Evolutionary conservation across 345 rosid species (phyloP).

Genomic region (Melastoma malabathricum): DNA sequence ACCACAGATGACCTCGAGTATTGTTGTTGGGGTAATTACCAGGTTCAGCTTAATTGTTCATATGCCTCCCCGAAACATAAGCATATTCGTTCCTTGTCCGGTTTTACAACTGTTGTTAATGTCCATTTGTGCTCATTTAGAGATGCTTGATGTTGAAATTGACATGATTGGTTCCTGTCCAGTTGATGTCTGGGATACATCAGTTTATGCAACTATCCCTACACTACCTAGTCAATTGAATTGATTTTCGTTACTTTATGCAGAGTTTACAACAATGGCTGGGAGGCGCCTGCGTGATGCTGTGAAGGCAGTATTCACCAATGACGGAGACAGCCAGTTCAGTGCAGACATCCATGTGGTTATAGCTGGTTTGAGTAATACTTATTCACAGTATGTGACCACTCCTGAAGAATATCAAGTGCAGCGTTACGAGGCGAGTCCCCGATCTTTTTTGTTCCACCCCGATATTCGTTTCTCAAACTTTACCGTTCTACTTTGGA

Average conservation of each 20-base stretch:
- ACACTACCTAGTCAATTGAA: background rate
- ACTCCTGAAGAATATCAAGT: constrained; percentile 86
- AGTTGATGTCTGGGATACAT: background rate
- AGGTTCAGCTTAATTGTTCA: too few species aligned
- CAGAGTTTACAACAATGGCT: constrained; percentile 98
- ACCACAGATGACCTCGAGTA: too few species aligned
- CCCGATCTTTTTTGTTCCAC: constrained; percentile 2
- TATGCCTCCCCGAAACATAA: too few species aligned
- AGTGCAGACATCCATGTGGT: constrained; percentile 49
- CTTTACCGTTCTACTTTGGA: too few species aligned
- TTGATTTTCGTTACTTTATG: background rate
- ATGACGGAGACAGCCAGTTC: constrained; percentile 32
- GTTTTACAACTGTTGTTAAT: too few species aligned
- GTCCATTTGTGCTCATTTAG: too few species aligned
- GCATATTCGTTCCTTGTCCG: too few species aligned
- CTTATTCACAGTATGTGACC: constrained; percentile 86
- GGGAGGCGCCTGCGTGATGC: constrained; percentile 99
- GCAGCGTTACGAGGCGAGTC: constrained; percentile 89
- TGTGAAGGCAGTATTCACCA: constrained; percentile 50
- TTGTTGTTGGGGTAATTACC: too few species aligned
- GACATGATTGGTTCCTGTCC: too few species aligned
- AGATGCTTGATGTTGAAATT: too few species aligned
- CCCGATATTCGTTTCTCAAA: background rate
- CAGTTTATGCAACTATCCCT: background rate
- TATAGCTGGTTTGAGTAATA: constrained; percentile 86